A percentile compares a stretch with the other conserved stretches of the same genome.
Evolutionary conservation across 2,329 filamentous ascomycete species (phyloP).

Genomic region (Dendryphion nanum): DNA sequence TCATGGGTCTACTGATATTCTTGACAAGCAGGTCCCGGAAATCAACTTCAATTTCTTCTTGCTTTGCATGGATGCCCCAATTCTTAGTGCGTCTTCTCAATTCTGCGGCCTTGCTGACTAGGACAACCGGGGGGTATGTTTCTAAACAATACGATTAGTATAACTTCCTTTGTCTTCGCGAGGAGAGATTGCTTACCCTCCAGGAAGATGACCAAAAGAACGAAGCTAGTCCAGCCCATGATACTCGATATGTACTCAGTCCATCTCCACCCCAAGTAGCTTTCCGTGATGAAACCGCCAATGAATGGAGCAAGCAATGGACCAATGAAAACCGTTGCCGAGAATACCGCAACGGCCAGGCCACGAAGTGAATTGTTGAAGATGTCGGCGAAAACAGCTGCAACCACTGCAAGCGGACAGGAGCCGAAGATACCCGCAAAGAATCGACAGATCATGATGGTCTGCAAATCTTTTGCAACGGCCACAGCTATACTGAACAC

Average conservation of each 20-base stretch:
- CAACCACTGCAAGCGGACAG: conserved; percentile 52
- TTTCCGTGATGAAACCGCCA: conserved; percentile 53
- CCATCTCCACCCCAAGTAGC: conserved; percentile 54
- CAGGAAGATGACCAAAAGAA: conserved; percentile 53
- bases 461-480: conserved; percentile 53
- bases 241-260: conserved; percentile 55
- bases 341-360: conserved; percentile 50
- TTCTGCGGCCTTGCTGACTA: conserved; percentile 56
- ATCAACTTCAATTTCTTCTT: conserved; percentile 51
- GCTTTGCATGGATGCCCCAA: conserved; percentile 62
- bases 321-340: conserved; percentile 50
- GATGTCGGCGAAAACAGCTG: conserved; percentile 58
- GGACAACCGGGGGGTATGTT: conserved; percentile 56
- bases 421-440: conserved; percentile 55
- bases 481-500: conserved; percentile 52
- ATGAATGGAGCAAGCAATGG: conserved; percentile 55
- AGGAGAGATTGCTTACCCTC: too few species aligned
- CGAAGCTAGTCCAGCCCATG: conserved; percentile 54
- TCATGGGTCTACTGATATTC: conserved; percentile 52
- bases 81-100: conserved; percentile 57
- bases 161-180: too few species aligned
- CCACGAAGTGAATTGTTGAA: conserved; percentile 48
- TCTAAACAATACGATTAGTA: too few species aligned
- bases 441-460: conserved; percentile 53
- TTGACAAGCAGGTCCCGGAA: conserved; percentile 51